Evolutionary conservation across 768 basidiomycete genomes (phyloP), one percentile per base, ranked within the genome.

Genomic region (Phanerochaete sordida): DNA sequence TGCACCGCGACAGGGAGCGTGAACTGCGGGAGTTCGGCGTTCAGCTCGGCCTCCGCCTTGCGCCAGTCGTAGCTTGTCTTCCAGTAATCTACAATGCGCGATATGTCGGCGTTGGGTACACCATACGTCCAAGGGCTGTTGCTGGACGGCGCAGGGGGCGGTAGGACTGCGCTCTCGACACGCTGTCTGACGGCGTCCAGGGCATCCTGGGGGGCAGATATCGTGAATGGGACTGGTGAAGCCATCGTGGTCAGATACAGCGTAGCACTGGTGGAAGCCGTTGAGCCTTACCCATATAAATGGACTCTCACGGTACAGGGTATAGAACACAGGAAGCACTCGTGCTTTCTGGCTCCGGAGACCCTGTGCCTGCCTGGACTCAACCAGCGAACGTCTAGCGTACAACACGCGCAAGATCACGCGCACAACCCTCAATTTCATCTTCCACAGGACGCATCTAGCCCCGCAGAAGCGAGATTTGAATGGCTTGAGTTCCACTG

Each of bases 61-160:
- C 68, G 65, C 72, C 74, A 75, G 64, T 72, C 68, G 26, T 66
- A 75, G 13, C 62, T 66, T 24, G 65, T 64, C 33, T 67, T 64
- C 74, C 74, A 75, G 28, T 61, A 64, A 23, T 47, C 63, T 7
- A 66, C 65, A 3, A 74, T 66, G 8, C 71, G 65, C 26, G 61
- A 46, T 19, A 74, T 56, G 54, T 74, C 72, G 1, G 57, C 62
- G 13, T 71, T 56, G 8, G 64, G 65, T 7, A 65, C 74, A 4
- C 85, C 85, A 53, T 85, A 87, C 23, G 75, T 76, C 75, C 80
- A 77, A 61, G 87, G 85, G 65, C 86, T 82, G 27, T 47, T 27
- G n/a, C 37, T n/a, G 6, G 15, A 5, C 2, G 56, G 56, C 13
- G 44, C 56, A 1, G 56, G 26, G 2, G 56, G 31, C 0, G 86